Percentiles rank a stretch among this genome's conserved stretches.
Conservation (phyloP, 257 asterid species). For the Nicotiana tomentosiformis region DNA sequence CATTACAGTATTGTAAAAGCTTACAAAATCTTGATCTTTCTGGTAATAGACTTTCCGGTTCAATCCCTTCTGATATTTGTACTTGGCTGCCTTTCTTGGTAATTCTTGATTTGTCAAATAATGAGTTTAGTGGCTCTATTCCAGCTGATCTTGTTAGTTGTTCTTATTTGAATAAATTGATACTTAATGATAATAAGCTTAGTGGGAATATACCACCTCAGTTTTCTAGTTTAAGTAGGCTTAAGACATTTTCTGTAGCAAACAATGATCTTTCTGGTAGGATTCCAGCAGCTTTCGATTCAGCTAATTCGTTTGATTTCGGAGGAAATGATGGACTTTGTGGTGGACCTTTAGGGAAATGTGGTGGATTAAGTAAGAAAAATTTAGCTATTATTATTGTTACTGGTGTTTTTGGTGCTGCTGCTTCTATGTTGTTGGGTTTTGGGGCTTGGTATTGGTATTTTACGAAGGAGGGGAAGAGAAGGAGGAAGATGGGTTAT, state of each 20-base stretch:
- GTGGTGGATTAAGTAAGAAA: conserved; percentile 71
- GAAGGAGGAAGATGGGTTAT: conserved; percentile 41
- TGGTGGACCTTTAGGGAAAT: conserved; percentile 61
- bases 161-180: conserved; percentile 49
- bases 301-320: conserved; percentile 22
- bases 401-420: conserved; percentile 86
- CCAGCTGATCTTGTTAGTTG: conserved; percentile 71
- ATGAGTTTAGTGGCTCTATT: conserved; percentile 56
- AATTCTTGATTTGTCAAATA: conserved; percentile 61
- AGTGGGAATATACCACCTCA: conserved; percentile 56
- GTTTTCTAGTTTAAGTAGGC: conserved; percentile 55
- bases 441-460: conserved; percentile 88
- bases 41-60: conserved; percentile 62
- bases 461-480: conserved; percentile 31
- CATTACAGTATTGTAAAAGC: conserved; percentile 51
- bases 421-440: conserved; percentile 68
- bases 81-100: conserved; percentile 77
- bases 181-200: conserved; percentile 48
- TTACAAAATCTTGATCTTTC: conserved; percentile 61
- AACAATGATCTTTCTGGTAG: conserved; percentile 63
- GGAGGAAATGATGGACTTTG: conserved; percentile 67
- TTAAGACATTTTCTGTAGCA: conserved; percentile 52
- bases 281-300: conserved; percentile 46
- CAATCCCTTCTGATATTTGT: conserved; percentile 66
- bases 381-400: conserved; percentile 70